Percentiles rank a stretch among this genome's conserved stretches.
These are phyloP conservation scores for Pseudocohnilembus persalinus DNA, from an alignment of 169 alveolate genomes.

Conservation along the genomic window DNA sequence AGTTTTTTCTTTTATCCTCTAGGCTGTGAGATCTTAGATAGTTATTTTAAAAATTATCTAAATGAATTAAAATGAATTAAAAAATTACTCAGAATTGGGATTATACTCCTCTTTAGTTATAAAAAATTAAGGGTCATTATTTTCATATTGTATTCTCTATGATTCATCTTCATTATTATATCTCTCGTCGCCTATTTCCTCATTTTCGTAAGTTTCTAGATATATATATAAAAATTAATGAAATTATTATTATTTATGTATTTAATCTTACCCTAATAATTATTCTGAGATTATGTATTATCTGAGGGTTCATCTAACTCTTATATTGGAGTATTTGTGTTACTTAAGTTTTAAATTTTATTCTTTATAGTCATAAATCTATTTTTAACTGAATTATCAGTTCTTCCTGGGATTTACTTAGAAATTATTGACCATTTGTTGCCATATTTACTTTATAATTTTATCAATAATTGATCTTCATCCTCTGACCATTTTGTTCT, in stretches of 20 bases:
- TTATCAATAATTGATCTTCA: not conserved
- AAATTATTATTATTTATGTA: no score
- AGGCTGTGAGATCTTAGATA: not conserved
- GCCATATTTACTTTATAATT: not conserved
- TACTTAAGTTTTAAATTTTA: not conserved
- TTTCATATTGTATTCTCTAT: no score
- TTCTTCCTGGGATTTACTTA: not conserved
- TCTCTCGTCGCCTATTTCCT: no score
- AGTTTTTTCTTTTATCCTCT: not conserved
- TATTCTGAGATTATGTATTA: not conserved
- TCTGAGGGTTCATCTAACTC: not conserved
- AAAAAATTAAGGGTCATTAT: no score
- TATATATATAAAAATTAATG: no score
- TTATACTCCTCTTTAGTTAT: no score
- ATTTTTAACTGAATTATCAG: not conserved
- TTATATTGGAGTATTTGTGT: no score
- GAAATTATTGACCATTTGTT: not conserved
- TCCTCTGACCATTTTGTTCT: not conserved
- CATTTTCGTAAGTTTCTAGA: no score
- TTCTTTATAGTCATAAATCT: not conserved
- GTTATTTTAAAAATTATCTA: no score
- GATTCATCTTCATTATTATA: no score
- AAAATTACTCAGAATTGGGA: not conserved
- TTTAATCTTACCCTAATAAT: not conserved
- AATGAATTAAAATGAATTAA: not conserved